These are phyloP conservation scores for Dryadomyces sulphureus DNA, from an alignment of 2,329 filamentous ascomycete species.

Conservation along the genomic window DNA sequence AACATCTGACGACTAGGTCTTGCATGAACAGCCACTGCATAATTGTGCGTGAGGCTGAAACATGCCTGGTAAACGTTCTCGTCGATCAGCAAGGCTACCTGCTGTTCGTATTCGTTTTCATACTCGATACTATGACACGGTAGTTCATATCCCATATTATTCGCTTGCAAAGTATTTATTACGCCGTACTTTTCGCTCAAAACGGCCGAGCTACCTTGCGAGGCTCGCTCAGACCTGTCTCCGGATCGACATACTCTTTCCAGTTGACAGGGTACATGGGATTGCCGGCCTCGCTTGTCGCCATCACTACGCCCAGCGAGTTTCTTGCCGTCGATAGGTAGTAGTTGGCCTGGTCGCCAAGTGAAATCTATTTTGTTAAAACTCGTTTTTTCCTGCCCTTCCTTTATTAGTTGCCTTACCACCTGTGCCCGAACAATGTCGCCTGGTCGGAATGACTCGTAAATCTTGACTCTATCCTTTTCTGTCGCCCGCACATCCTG, in stretches of 20 bases:
- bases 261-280: constrained; percentile 88
- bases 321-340: constrained; percentile 89
- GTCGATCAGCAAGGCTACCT: no score
- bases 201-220: constrained; percentile 93
- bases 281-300: constrained; percentile 73
- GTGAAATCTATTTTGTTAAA: constrained; percentile 46
- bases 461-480: constrained; percentile 85
- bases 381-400: background rate
- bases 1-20: no score
- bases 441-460: constrained; percentile 81
- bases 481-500: constrained; percentile 93
- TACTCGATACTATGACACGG: no score
- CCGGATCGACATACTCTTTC: constrained; percentile 83
- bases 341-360: constrained; percentile 90
- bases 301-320: constrained; percentile 87
- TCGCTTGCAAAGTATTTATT: no score
- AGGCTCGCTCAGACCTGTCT: constrained; percentile 59
- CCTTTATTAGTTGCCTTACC: constrained; percentile 30
- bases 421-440: constrained; percentile 83
- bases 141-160: no score
- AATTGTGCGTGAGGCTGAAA: no score
- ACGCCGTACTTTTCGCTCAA: constrained; percentile 29
- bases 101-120: no score
- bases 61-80: no score
- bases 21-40: no score